Base-by-base conservation (phyloP, 768 basidiomycete species). In the Boletus subparvulus region DNA sequence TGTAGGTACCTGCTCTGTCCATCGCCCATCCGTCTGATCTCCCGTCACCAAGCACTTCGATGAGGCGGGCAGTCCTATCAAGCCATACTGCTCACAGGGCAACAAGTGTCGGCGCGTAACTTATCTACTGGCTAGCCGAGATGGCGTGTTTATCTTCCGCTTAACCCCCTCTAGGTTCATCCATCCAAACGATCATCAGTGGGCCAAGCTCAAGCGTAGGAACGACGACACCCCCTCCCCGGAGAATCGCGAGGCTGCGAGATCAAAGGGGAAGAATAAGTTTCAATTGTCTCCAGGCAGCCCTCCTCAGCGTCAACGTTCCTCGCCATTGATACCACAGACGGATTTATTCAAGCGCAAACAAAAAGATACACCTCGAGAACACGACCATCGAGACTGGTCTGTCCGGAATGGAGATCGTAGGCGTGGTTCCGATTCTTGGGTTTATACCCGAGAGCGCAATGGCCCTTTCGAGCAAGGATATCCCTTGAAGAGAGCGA, bases 161-260 rank as follows among this genome's bases (percentile, higher is more conserved):
- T 55, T 51, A 59, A 50, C 41, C 24, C 32, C 50, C 14, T 59
- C 52, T 56, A 75, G 82, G 30, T 83, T 80, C 59, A 74, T 83
- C 37, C 82, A 83, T 58, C 82, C 82, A 32, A 70, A 63, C 45
- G 82, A 83, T 63, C 56, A 72, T 33, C 74, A 78, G 45, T 83
- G 81, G 76, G 39, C 51, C 24, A 65, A 60, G 45, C 55, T 61
- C 21, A 70, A 48, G 26, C 68, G 57, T 26, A 61, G 62, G 36
- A 56, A 41, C n/a, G 51, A 60, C 6, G 53, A 49, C 14, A 47
- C 57, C n/a, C 54, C 61, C 24, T 62, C 65, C 21, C 59, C 70
- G n/a, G 61, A 63, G 56, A 42, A 51, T 50, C 61, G 60, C 35
- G 70, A 70, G 36, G 14, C 47, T 19, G 45, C 40, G 24, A 69